These are phyloP conservation scores for Extremus antarcticus DNA, from an alignment of 495 filamentous ascomycete species.

Conservation along the genomic window DNA sequence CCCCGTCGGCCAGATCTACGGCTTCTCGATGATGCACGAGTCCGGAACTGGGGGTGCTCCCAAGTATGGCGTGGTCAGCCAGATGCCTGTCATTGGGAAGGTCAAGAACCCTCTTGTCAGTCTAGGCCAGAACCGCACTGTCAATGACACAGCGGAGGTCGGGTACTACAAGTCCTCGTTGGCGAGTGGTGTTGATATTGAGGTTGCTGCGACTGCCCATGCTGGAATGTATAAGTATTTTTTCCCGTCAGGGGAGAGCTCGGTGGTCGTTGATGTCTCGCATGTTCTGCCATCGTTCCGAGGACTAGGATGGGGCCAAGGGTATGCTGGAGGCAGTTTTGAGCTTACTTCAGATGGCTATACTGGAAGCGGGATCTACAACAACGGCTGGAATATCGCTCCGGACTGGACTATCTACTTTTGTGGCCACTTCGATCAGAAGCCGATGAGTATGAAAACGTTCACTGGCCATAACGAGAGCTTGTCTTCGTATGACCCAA, in stretches of 20 bases:
- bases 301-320: slow-evolving; percentile 48
- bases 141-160: slow-evolving; percentile 43
- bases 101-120: slow-evolving; percentile 48
- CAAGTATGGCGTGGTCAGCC: slow-evolving; percentile 62
- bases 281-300: slow-evolving; percentile 56
- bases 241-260: slow-evolving; percentile 42
- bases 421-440: slow-evolving; percentile 51
- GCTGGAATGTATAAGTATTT: slow-evolving; percentile 54
- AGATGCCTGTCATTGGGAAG: slow-evolving; percentile 48
- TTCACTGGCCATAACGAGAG: slow-evolving; percentile 42
- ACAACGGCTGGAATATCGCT: slow-evolving; percentile 54
- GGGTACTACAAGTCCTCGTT: slow-evolving; percentile 54
- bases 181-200: slow-evolving; percentile 43
- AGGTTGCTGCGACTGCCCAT: slow-evolving; percentile 50
- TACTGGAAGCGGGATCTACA: slow-evolving; percentile 53
- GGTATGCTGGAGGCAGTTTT: slow-evolving; percentile 56
- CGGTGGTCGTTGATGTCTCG: slow-evolving; percentile 56
- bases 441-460: slow-evolving; percentile 33
- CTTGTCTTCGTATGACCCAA: slow-evolving; percentile 17
- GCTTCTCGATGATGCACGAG: slow-evolving; percentile 66
- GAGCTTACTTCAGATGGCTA: slow-evolving; percentile 42
- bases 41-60: slow-evolving; percentile 64
- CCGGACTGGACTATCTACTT: slow-evolving; percentile 56
- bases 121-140: slow-evolving; percentile 39
- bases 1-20: slow-evolving; percentile 48